phyloP scores from a whole-genome alignment of 495 filamentous ascomycete species.

The Penicillium bovifimosum region DNA sequence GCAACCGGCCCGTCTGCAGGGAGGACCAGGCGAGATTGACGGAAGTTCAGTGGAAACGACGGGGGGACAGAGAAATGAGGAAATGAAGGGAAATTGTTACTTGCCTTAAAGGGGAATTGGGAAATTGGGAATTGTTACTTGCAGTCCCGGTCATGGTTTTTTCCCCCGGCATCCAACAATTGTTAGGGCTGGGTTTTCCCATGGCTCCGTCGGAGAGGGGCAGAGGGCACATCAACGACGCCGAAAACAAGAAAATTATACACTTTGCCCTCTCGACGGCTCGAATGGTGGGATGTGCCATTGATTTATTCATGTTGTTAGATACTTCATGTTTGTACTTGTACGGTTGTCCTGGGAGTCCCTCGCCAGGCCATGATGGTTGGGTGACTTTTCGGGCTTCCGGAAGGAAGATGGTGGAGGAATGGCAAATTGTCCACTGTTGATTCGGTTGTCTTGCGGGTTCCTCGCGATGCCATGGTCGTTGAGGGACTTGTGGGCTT shows the following conservation, averaged over 20 bases:
- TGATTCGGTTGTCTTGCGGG: background rate
- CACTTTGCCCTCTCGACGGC: background rate
- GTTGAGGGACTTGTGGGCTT: background rate
- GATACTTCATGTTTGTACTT: background rate
- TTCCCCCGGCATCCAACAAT: background rate
- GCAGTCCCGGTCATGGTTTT: constrained; percentile 4
- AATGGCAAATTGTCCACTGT: too few relatives aligned
- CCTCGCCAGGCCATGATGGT: background rate
- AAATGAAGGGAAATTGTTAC: background rate
- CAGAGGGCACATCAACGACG: background rate
- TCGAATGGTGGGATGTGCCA: constrained; percentile 2
- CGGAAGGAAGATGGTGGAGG: too few relatives aligned
- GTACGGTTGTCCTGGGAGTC: background rate
- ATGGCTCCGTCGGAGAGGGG: background rate
- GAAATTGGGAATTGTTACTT: background rate
- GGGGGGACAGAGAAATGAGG: too few relatives aligned
- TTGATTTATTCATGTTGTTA: background rate
- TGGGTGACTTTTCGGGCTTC: background rate
- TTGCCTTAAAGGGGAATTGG: background rate
- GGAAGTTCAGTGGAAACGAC: background rate
- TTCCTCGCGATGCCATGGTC: constrained; percentile 5
- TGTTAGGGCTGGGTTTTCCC: constrained; percentile 3
- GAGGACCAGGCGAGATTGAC: background rate
- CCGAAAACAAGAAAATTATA: background rate
- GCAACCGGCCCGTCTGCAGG: background rate